Evolutionary conservation across 352 stramenopile species (phyloP).

Genomic region (Halophytophthora polymorphica): DNA sequence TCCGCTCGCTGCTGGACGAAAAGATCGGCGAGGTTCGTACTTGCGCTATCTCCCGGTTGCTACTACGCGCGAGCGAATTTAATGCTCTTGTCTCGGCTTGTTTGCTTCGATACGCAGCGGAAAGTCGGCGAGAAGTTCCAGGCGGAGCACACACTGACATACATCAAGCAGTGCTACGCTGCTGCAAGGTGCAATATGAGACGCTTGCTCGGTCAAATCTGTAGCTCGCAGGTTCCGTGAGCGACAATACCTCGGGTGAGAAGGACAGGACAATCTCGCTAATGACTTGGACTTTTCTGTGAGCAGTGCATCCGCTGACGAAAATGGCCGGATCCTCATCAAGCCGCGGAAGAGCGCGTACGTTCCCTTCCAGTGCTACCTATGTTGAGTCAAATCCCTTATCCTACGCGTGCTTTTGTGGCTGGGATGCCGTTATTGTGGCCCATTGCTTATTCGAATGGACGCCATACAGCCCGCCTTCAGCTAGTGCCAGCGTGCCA

Average conservation of each 20-base stretch:
- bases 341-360: slow-evolving; percentile 67
- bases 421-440: not conserved
- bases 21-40: slow-evolving; percentile 72
- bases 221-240: not conserved
- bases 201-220: not conserved
- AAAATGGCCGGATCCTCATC: slow-evolving; percentile 78
- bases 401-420: not conserved
- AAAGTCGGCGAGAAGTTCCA: slow-evolving; percentile 69
- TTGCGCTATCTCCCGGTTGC: not conserved
- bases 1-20: slow-evolving; percentile 74
- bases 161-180: slow-evolving; percentile 88
- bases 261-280: not conserved
- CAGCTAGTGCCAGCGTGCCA: not conserved
- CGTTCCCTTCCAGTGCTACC: not conserved
- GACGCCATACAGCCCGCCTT: slow-evolving; percentile 6
- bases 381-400: not conserved
- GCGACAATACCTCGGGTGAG: not conserved
- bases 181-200: slow-evolving; percentile 53
- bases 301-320: slow-evolving; percentile 68
- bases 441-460: not conserved
- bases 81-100: not conserved
- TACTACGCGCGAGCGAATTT: not conserved
- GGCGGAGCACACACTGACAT: slow-evolving; percentile 70
- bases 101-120: slow-evolving; percentile 13
- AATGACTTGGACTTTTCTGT: slow-evolving; percentile 1